Evolutionary conservation across 176 grass and related monocot species (phyloP).

Genomic region (Hordeum vulgare): MorexV3_pseudomolecules_assembly NC_058524.1:404472188-404472687

Average conservation of each 20-base stretch:
- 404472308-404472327: slow-evolving; percentile 98
- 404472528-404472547: slow-evolving; percentile 77
- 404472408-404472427: slow-evolving; percentile 71
- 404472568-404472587: slow-evolving; percentile 93
- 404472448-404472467: background rate
- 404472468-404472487: background rate
- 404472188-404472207: slow-evolving; percentile 78
- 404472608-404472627: slow-evolving; percentile 49
- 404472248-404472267: background rate
- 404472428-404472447: slow-evolving; percentile 70
- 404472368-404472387: slow-evolving; percentile 90
- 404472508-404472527: background rate
- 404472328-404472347: slow-evolving; percentile 88
- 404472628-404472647: background rate
- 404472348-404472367: slow-evolving; percentile 76
- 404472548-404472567: slow-evolving; percentile 99
- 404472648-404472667: too few relatives aligned
- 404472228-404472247: background rate
- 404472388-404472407: slow-evolving; percentile 48
- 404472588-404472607: slow-evolving; percentile 66
- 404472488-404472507: background rate
- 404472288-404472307: slow-evolving; percentile 30
- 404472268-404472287: background rate
- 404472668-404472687: background rate
- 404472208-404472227: slow-evolving; percentile 39